Evolutionary conservation across 345 rosid genomes (phyloP).

Genomic region (Acer negundo): DNA sequence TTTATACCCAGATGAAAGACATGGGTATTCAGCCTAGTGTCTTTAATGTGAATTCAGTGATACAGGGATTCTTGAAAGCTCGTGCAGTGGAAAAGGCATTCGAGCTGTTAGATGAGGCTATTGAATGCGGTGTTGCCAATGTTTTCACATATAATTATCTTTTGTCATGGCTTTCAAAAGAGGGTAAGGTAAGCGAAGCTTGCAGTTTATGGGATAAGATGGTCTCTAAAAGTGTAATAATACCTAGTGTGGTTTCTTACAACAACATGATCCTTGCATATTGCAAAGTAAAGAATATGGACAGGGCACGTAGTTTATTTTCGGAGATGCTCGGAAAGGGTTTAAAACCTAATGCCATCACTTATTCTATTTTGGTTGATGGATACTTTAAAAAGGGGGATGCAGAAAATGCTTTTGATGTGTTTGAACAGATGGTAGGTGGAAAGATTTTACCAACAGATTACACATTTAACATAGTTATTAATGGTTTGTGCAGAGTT

Average conservation of each 20-base stretch:
- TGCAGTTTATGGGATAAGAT: slow-evolving; percentile 57
- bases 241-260: slow-evolving; percentile 57
- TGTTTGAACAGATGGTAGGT: slow-evolving; percentile 54
- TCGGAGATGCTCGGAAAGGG: slow-evolving; percentile 53
- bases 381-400: slow-evolving; percentile 64
- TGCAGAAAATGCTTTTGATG: slow-evolving; percentile 41
- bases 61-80: slow-evolving; percentile 53
- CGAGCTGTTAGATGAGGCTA: slow-evolving; percentile 56
- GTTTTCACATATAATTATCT: slow-evolving; percentile 52
- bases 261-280: slow-evolving; percentile 61
- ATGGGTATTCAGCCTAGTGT: slow-evolving; percentile 46
- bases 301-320: slow-evolving; percentile 42
- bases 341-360: slow-evolving; percentile 55
- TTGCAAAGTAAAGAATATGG: slow-evolving; percentile 50
- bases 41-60: slow-evolving; percentile 53
- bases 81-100: slow-evolving; percentile 44
- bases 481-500: slow-evolving; percentile 64
- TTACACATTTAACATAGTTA: slow-evolving; percentile 52
- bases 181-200: slow-evolving; percentile 60
- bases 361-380: slow-evolving; percentile 63
- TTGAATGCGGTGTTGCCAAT: slow-evolving; percentile 52
- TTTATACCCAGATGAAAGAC: slow-evolving; percentile 61
- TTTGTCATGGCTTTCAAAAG: slow-evolving; percentile 54
- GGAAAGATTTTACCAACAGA: slow-evolving; percentile 51
- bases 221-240: slow-evolving; percentile 39